Evolutionary conservation across 169 alveolate species (phyloP), one percentile per base, ranked within the genome.

Genomic region (Prorocentrum cordatum): DNA sequence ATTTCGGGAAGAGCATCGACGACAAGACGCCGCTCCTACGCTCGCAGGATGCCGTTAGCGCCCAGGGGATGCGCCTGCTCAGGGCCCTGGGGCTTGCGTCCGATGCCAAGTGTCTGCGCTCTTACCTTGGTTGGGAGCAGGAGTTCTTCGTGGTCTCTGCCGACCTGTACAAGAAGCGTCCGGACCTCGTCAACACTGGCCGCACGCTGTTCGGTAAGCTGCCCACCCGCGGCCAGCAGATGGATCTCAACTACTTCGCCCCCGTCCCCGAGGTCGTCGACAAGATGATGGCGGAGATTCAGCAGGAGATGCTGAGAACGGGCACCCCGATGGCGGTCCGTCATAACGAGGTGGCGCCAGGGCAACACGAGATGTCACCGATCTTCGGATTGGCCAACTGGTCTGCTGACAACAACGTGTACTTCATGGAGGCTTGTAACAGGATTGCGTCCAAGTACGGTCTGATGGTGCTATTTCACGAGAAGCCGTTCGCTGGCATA

Each of bases 401-500:
- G 47, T 59, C 77, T 24, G 58, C 77, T 66, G 88, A 79, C 66
- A 36, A 35, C 88, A 79, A 79, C 77, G 88, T 79, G 61, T 58
- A 3, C 27, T 64, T 77, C 54, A 42, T 42, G 54, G 54, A 42
- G 16, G 54, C 16, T 42, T 42, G 54, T 42, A 12, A 16, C 54
- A 42, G 71, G 42, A 71, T 50, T 20, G 86, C 86, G 7, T 70
- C 68, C 22, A 75, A 75, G 86, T 27, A 50, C 33, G 87, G 87
- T 1, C 39, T 77, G 61, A 61, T 27, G 66, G 83, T 71, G 42
- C 83, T 71, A 27, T 71, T 71, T 66, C 83, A 71, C 38, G 83
- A 71, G 83, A 72, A 72, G 68, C 89, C 89, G 3, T 79, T 79
- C 26, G 89, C 89, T 24, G 89, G 88, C 88, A 77, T 77, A 61